These are phyloP conservation scores for Penicillium antarcticum DNA, from an alignment of 495 filamentous ascomycete species.

Conservation along the genomic window DNA sequence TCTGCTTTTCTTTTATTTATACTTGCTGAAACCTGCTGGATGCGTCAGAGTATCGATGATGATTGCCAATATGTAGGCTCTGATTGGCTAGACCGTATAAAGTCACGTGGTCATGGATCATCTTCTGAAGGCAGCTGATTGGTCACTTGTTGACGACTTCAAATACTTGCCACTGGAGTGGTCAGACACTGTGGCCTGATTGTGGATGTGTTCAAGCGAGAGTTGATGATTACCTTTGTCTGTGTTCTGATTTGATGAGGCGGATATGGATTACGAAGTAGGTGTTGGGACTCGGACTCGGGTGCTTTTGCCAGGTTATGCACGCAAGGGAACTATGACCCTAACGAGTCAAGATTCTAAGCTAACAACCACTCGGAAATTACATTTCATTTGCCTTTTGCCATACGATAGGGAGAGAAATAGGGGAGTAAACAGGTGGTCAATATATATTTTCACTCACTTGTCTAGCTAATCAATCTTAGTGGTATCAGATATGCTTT, in stretches of 20 bases:
- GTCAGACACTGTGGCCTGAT: not conserved
- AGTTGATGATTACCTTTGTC: slow-evolving; percentile 5
- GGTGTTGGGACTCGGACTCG: not conserved
- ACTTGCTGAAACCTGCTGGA: slow-evolving; percentile 7
- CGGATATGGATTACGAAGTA: not conserved
- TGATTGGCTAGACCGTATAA: slow-evolving; percentile 18
- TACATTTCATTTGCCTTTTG: not conserved
- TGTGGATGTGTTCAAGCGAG: not conserved
- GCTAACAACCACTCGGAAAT: not conserved
- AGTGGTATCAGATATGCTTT: too few species aligned
- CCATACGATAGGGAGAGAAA: not conserved
- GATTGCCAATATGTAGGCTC: slow-evolving; percentile 25
- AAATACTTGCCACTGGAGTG: slow-evolving; percentile 6
- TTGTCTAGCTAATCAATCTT: too few species aligned
- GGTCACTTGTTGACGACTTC: not conserved
- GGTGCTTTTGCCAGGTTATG: not conserved
- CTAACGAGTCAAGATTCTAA: not conserved
- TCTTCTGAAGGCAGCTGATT: slow-evolving; percentile 9
- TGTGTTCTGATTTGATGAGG: slow-evolving; percentile 5
- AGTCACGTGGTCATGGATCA: slow-evolving; percentile 9
- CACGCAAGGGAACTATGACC: slow-evolving; percentile 1
- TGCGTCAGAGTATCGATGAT: slow-evolving; percentile 10
- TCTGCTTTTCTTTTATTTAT: slow-evolving; percentile 25
- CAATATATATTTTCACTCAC: too few species aligned
- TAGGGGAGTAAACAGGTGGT: not conserved